These are phyloP conservation scores for Chalciporus sp. DNA, from an alignment of 1,284 basidiomycete genomes.

Conservation along the genomic window DNA sequence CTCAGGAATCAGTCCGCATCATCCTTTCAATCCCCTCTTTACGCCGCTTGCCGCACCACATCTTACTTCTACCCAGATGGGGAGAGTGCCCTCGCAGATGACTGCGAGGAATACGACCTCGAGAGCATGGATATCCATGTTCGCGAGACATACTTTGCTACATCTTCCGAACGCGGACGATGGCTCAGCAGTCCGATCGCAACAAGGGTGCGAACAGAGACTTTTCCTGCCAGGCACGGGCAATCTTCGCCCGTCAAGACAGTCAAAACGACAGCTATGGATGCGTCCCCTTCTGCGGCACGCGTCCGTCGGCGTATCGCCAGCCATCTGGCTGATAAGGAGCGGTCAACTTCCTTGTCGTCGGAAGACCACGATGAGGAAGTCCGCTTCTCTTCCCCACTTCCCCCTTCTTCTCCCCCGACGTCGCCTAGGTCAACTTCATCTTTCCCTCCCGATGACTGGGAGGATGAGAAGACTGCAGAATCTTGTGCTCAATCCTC, in stretches of 20 bases:
- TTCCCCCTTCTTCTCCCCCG: constrained; percentile 38
- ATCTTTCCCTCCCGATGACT: constrained; percentile 24
- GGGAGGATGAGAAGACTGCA: constrained; percentile 7
- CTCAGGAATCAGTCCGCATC: background rate
- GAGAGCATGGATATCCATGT: constrained; percentile 37
- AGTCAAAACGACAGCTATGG: constrained; percentile 24
- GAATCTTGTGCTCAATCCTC: constrained; percentile 8
- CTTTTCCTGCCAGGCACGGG: constrained; percentile 27
- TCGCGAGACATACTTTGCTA: constrained; percentile 50
- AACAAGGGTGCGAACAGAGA: constrained; percentile 17
- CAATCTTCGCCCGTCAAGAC: constrained; percentile 40
- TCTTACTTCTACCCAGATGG: constrained; percentile 5
- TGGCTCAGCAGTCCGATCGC: constrained; percentile 52
- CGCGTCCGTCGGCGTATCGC: constrained; percentile 2
- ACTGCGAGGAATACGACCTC: constrained; percentile 33
- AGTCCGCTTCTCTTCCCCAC: constrained; percentile 23
- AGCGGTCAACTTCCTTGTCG: background rate
- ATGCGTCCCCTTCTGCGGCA: constrained; percentile 6
- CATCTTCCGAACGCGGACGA: constrained; percentile 53
- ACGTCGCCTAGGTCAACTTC: constrained; percentile 31
- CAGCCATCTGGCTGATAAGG: constrained; percentile 1
- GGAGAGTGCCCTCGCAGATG: constrained; percentile 20
- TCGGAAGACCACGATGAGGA: constrained; percentile 17
- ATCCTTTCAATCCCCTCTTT: constrained; percentile 4
- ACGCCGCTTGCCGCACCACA: background rate